Base-by-base conservation (phyloP, 2,329 filamentous ascomycete genomes). In the Gaeumannomyces tritici region DNA sequence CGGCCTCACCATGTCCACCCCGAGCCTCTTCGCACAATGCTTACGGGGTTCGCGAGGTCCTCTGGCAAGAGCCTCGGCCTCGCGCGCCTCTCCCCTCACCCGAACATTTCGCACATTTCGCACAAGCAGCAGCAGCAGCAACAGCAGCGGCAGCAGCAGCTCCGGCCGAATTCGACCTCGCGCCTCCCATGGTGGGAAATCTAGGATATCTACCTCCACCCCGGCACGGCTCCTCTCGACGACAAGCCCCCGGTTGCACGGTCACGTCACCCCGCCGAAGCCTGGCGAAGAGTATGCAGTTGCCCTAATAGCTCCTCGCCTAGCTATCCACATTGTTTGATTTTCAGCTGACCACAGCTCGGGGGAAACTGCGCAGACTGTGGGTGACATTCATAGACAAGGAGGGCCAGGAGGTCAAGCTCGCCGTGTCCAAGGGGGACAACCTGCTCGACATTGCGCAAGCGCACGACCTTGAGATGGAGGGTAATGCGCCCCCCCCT, bases 381-480 rank as follows among this genome's bases (percentile, higher is more conserved):
- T 89, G 90, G 71, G 83, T 99, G 29, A 96, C 93, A 0, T 97
- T 98, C 73, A 83, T 98, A 68, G 93, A 97, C 75, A 97, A 98
- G 76, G 92, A 97, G 26, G 88, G 88, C 60, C 79, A 84, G 33
- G 82, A 87, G 67, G 83, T 90, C 73, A 90, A 88, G 64, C 85
- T 97, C 70, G 86, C 89, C 64, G 93, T 97, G 11, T 80, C 85
- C 18, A 86, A 89, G 69, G 95, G 95, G 60, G 92, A 96, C 75
- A 99, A 99, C 74, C 80, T 99, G 62, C 82, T 99, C 62, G 93
- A 98, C 71, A 93, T 99, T 71, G 95, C 93, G 27, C 93, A 97
- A 74, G 91, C 89, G 57, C 85, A 98, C 75, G 93, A 98, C 71
- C 80, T 99, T 55, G 95, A 99, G 75, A 98, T 99, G 93, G 95